A percentile compares a stretch with the other conserved stretches of the same genome.
phyloP scores from a whole-genome alignment of 768 basidiomycete species.

The Lactifluus piperatus region DNA sequence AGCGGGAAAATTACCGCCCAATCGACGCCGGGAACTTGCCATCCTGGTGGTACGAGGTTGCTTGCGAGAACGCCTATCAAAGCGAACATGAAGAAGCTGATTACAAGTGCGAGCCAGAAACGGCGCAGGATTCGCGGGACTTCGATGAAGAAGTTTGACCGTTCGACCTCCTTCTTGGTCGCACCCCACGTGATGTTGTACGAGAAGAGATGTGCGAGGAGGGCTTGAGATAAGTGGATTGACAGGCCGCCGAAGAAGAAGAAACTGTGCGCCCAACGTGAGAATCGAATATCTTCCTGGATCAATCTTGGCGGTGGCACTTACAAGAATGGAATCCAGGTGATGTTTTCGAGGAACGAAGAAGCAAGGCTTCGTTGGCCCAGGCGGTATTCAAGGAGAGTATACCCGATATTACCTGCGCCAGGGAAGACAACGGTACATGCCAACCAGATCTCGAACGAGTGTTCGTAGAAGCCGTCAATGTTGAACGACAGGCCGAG shows the following conservation, averaged over 20 bases:
- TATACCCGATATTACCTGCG: conserved; percentile 59
- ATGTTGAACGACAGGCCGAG: conserved; percentile 52
- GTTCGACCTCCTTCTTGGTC: conserved; percentile 76
- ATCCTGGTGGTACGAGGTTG: conserved; percentile 49
- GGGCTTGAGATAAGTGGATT: conserved; percentile 44
- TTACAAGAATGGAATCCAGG: conserved; percentile 70
- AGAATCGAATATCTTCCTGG: neutral
- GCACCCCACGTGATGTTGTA: conserved; percentile 52
- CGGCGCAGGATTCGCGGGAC: conserved; percentile 76
- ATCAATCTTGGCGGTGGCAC: conserved; percentile 26
- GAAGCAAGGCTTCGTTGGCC: conserved; percentile 45
- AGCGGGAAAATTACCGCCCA: conserved; percentile 77
- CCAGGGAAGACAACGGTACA: conserved; percentile 64
- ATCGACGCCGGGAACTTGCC: conserved; percentile 50
- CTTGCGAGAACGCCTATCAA: conserved; percentile 50
- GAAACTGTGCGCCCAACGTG: conserved; percentile 27
- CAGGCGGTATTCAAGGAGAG: conserved; percentile 60
- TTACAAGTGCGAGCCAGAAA: conserved; percentile 56
- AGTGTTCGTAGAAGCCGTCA: conserved; percentile 64
- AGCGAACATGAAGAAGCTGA: conserved; percentile 43
- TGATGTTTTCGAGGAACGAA: conserved; percentile 48
- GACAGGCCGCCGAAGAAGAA: conserved; percentile 52
- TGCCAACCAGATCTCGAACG: conserved; percentile 67
- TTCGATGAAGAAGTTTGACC: conserved; percentile 86
- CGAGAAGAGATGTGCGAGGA: conserved; percentile 48